Conservation (phyloP, 164 flowering plant genomes). For the Kalanchoe fedtschenkoi region DNA sequence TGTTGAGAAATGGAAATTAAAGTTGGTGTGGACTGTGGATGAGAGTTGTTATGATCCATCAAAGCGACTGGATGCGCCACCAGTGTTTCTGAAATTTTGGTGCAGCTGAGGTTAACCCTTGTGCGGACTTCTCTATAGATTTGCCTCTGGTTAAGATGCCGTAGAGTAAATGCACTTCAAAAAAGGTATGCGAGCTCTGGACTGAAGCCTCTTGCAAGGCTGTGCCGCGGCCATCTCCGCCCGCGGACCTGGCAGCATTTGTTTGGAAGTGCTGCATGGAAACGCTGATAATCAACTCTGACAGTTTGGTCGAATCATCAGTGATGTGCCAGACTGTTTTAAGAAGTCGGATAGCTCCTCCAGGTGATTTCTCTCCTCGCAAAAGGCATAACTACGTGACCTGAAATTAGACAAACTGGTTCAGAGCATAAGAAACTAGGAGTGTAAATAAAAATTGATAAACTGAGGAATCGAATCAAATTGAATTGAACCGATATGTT, state of each 20-base stretch:
- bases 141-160: background rate
- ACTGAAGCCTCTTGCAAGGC: constrained; percentile 1
- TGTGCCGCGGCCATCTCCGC: constrained; percentile 9
- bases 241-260: constrained; percentile 13
- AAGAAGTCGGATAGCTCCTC: background rate
- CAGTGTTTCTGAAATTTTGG: background rate
- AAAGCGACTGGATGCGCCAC: background rate
- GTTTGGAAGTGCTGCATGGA: constrained; percentile 8
- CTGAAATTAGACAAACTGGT: too few relatives aligned
- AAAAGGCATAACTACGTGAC: background rate
- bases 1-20: background rate
- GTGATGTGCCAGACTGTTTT: background rate
- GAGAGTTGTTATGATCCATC: background rate
- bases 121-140: background rate
- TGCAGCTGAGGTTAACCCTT: background rate
- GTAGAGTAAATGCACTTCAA: background rate
- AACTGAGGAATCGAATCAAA: too few relatives aligned
- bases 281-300: background rate
- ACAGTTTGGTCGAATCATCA: background rate
- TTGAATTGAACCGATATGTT: too few relatives aligned
- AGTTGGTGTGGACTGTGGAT: background rate
- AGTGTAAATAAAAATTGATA: too few relatives aligned
- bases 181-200: constrained; percentile 7
- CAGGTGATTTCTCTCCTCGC: background rate
- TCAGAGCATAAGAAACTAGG: too few relatives aligned